phyloP scores from a whole-genome alignment of 306 rosid genomes.

The Glycine latifolia region DNA sequence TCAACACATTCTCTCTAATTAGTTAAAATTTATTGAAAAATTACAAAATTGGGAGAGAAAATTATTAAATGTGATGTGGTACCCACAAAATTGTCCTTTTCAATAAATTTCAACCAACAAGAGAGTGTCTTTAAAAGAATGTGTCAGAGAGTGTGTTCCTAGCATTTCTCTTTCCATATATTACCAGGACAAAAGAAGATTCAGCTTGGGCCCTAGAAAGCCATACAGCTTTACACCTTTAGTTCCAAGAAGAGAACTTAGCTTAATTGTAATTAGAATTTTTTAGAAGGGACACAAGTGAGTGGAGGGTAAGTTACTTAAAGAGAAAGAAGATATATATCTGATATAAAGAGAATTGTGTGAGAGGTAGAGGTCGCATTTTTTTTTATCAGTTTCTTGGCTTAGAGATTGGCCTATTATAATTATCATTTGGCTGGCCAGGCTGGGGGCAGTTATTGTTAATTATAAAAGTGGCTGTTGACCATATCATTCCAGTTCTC shows the following conservation, averaged over 20 bases:
- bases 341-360: neutral
- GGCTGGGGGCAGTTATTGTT: neutral
- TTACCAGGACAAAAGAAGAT: neutral
- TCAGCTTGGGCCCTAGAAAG: neutral
- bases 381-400: neutral
- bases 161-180: neutral
- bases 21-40: no score
- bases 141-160: no score
- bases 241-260: neutral
- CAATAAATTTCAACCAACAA: no score
- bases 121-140: no score
- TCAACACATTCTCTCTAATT: no score
- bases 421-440: constrained; percentile 1
- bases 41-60: no score
- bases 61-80: no score
- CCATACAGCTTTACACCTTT: neutral
- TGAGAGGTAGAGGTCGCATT: neutral
- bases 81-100: no score
- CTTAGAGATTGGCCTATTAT: neutral
- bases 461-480: neutral
- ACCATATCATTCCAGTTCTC: constrained; percentile 5
- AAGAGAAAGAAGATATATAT: neutral
- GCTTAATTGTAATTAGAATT: neutral
- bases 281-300: neutral
- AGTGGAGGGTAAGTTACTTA: neutral